Percentiles rank a stretch among this genome's conserved stretches.
phyloP scores from a whole-genome alignment of 306 rosid genomes.

The Corylus heterophylla region DNA sequence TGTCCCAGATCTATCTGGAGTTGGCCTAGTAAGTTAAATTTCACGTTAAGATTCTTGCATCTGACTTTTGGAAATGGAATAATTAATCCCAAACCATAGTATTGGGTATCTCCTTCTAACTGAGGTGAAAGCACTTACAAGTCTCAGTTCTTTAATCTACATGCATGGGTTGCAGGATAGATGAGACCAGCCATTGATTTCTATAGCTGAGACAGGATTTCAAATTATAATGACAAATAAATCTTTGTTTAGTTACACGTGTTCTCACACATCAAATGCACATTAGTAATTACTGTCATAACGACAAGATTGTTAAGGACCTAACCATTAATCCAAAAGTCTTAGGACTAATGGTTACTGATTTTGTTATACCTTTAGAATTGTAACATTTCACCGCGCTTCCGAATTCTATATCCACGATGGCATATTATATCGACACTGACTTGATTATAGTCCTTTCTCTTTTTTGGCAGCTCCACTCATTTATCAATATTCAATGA shows the following conservation, averaged over 20 bases:
- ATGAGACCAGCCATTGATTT: background rate
- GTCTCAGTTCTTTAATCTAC: background rate
- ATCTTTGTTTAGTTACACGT: background rate
- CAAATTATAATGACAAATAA: background rate
- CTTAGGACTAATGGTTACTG: too few relatives aligned
- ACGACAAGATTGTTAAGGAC: background rate
- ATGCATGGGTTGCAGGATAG: background rate
- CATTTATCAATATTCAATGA: too few relatives aligned
- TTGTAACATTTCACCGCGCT: too few relatives aligned
- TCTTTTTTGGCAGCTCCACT: too few relatives aligned
- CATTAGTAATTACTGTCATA: background rate
- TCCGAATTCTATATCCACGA: too few relatives aligned
- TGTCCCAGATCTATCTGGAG: background rate
- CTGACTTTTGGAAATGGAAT: conserved; percentile 4
- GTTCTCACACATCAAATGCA: background rate
- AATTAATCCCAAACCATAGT: background rate
- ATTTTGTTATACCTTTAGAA: too few relatives aligned
- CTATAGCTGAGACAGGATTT: background rate
- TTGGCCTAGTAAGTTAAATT: background rate
- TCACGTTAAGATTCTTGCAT: background rate
- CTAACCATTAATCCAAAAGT: too few relatives aligned
- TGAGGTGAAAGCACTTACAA: background rate
- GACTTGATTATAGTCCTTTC: too few relatives aligned
- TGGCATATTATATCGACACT: too few relatives aligned
- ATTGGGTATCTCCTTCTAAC: conserved; percentile 7